phyloP scores from a whole-genome alignment of 1,139 yeast genomes.

The Yamadazyma membranifaciens region DNA sequence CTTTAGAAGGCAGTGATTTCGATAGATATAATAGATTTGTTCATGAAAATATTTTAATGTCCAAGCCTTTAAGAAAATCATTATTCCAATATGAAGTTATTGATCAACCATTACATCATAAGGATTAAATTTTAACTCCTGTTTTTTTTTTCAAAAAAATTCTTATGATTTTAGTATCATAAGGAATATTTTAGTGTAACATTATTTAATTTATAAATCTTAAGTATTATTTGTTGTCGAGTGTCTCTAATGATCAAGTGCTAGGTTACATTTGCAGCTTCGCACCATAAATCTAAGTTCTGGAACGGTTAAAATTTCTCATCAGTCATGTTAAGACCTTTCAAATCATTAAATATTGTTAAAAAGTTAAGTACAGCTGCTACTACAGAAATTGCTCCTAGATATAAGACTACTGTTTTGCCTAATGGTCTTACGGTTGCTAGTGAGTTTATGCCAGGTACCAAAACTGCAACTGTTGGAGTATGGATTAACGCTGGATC shows the following conservation, averaged over 20 bases:
- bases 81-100: slow-evolving; percentile 29
- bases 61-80: slow-evolving; percentile 28
- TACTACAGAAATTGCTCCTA: slow-evolving; percentile 15
- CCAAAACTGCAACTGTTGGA: slow-evolving; percentile 95
- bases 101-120: slow-evolving; percentile 19
- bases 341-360: neutral
- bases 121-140: neutral
- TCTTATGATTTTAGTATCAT: neutral
- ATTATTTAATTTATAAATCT: neutral
- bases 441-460: slow-evolving; percentile 81
- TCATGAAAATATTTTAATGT: slow-evolving; percentile 23
- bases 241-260: too few species aligned
- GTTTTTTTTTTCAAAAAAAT: neutral
- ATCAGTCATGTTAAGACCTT: slow-evolving; percentile 3
- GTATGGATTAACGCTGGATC: slow-evolving; percentile 98
- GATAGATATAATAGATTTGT: slow-evolving; percentile 14
- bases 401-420: slow-evolving; percentile 26
- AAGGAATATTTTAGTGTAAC: too few species aligned
- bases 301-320: slow-evolving; percentile 4
- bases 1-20: slow-evolving; percentile 9
- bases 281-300: neutral
- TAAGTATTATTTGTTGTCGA: neutral
- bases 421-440: slow-evolving; percentile 91
- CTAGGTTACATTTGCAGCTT: neutral
- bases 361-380: slow-evolving; percentile 7